These are phyloP conservation scores for Globisporangium nodosum DNA, from an alignment of 352 stramenopile species.

Conservation along the genomic window DNA sequence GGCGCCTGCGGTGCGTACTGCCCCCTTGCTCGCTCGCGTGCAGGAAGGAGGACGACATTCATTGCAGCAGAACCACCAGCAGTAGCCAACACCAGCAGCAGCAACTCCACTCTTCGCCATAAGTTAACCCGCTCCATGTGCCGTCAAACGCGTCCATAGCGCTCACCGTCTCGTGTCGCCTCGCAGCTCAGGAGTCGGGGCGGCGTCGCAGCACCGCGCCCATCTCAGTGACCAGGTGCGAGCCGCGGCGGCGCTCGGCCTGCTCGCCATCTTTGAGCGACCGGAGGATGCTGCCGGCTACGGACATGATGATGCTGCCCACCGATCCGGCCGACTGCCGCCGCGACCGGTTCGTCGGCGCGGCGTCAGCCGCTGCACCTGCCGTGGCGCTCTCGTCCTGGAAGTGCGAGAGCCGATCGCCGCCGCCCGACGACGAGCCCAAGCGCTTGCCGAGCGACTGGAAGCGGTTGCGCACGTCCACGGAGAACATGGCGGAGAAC, in stretches of 20 bases:
- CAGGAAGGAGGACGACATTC: not conserved
- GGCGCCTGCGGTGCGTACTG: not conserved
- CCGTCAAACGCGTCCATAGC: no score
- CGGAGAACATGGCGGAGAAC: constrained; percentile 67
- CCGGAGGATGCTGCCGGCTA: constrained; percentile 45
- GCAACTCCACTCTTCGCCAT: not conserved
- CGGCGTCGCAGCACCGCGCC: constrained; percentile 16
- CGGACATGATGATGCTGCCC: constrained; percentile 55
- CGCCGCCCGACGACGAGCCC: constrained; percentile 33
- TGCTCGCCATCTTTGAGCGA: constrained; percentile 23
- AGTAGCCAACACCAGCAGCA: not conserved
- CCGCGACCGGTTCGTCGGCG: constrained; percentile 4
- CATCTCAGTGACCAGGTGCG: constrained; percentile 37
- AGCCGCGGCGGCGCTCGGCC: constrained; percentile 32
- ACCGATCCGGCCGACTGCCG: constrained; percentile 51
- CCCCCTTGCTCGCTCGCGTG: no score
- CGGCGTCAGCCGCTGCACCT: not conserved
- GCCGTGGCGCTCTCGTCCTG: constrained; percentile 10
- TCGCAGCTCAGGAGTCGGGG: not conserved
- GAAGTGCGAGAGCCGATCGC: constrained; percentile 10
- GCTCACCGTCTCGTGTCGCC: no score
- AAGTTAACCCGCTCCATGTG: constrained; percentile 9
- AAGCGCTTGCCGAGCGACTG: constrained; percentile 28
- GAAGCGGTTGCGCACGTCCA: constrained; percentile 43
- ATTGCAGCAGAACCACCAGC: not conserved